Conservation (phyloP, 2,329 filamentous ascomycete species). For the Apiospora koreana region DNA sequence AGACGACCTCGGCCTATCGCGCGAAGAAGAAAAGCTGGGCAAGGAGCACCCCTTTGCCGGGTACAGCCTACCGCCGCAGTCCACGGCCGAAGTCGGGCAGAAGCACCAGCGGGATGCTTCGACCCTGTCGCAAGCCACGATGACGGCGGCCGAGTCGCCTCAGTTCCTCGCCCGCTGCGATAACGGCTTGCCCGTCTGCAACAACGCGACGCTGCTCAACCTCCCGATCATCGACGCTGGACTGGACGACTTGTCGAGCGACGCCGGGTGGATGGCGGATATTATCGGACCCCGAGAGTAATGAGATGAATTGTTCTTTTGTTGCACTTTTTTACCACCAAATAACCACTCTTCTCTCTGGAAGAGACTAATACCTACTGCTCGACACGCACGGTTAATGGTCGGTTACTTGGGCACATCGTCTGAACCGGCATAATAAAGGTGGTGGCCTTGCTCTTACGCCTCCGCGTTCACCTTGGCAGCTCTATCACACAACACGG, state of each 20-base stretch:
- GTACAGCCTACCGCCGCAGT: constrained; percentile 50
- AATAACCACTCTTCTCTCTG: neutral
- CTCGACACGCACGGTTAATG: neutral
- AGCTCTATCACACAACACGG: too few relatives aligned
- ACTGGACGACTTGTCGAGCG: constrained; percentile 39
- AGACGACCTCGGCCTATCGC: neutral
- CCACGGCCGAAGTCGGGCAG: constrained; percentile 11
- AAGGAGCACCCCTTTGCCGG: constrained; percentile 33
- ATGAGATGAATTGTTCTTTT: neutral
- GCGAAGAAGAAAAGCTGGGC: constrained; percentile 25
- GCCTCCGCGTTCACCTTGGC: too few relatives aligned
- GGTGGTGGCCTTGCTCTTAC: too few relatives aligned
- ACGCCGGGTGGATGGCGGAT: constrained; percentile 55
- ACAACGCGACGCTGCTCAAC: constrained; percentile 24
- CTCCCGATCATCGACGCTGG: constrained; percentile 33
- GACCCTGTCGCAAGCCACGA: neutral
- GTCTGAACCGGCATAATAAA: neutral
- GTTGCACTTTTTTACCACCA: neutral
- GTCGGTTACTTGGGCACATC: neutral
- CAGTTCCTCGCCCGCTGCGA: constrained; percentile 31
- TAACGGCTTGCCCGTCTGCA: constrained; percentile 24
- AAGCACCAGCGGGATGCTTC: neutral
- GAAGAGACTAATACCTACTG: neutral
- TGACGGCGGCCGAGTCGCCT: constrained; percentile 26
- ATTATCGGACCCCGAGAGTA: constrained; percentile 34